Percentiles rank a stretch among this genome's conserved stretches.
Conservation (phyloP, 768 basidiomycete genomes). For the Russula abietina region DNA sequence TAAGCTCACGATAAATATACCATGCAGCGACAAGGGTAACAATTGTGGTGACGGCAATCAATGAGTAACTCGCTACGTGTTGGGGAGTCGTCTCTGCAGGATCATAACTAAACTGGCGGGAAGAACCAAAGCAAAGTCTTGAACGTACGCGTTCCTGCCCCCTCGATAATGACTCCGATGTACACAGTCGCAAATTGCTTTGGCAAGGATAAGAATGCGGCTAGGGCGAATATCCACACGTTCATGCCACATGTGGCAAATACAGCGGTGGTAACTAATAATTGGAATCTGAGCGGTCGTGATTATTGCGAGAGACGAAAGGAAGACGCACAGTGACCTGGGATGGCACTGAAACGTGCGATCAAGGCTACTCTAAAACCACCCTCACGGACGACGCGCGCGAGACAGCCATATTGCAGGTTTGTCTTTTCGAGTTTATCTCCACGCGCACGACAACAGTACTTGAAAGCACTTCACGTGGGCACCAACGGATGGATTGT, state of each 20-base stretch:
- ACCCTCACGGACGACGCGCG: slow-evolving; percentile 69
- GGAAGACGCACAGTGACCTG: slow-evolving; percentile 65
- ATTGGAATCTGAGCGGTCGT: slow-evolving; percentile 5
- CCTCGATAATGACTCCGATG: slow-evolving; percentile 71
- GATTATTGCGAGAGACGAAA: not conserved
- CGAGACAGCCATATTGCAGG: slow-evolving; percentile 44
- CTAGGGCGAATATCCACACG: slow-evolving; percentile 68
- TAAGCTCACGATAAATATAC: slow-evolving; percentile 75
- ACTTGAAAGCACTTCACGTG: slow-evolving; percentile 68
- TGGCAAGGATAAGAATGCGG: slow-evolving; percentile 77
- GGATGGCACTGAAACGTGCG: slow-evolving; percentile 75
- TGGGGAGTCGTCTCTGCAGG: slow-evolving; percentile 40
- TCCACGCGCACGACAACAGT: slow-evolving; percentile 66
- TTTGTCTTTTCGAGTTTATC: slow-evolving; percentile 52
- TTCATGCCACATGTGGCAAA: slow-evolving; percentile 88
- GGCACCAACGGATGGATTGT: not conserved
- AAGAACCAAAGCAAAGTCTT: not conserved
- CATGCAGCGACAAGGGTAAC: slow-evolving; percentile 76
- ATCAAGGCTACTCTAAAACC: slow-evolving; percentile 81
- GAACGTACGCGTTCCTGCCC: not conserved
- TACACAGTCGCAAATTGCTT: slow-evolving; percentile 93
- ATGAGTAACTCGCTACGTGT: slow-evolving; percentile 56
- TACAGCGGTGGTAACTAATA: slow-evolving; percentile 75
- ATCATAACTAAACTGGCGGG: slow-evolving; percentile 24
- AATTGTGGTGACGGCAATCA: slow-evolving; percentile 59